A percentile compares a stretch with the other conserved stretches of the same genome.
phyloP scores from a whole-genome alignment of 805 yeast species.

The Metschnikowia kunwiensis region DNA sequence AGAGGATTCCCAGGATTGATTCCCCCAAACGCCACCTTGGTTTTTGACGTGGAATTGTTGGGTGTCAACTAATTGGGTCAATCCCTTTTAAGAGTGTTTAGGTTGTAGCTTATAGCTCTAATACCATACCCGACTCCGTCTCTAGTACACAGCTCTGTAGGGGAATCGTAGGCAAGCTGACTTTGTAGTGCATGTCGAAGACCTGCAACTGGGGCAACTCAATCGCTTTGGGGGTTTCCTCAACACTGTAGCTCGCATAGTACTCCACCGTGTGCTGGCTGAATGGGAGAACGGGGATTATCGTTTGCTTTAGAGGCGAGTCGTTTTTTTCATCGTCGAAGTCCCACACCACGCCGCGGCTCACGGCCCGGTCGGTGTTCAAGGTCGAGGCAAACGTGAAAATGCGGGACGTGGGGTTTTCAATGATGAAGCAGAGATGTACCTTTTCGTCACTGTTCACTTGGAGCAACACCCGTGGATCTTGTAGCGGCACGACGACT shows the following conservation, averaged over 20 bases:
- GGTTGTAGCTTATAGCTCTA: conserved; percentile 3
- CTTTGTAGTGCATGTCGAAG: conserved; percentile 66
- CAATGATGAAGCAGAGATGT: conserved; percentile 51
- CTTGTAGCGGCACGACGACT: conserved; percentile 57
- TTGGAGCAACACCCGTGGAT: conserved; percentile 63
- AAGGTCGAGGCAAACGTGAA: conserved; percentile 53
- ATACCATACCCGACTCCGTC: conserved; percentile 5
- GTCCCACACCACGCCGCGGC: conserved; percentile 14
- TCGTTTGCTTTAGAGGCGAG: conserved; percentile 29
- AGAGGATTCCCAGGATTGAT: conserved; percentile 96
- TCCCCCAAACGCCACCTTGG: conserved; percentile 93
- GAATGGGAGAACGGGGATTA: conserved; percentile 61
- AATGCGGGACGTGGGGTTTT: conserved; percentile 71
- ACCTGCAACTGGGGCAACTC: conserved; percentile 62
- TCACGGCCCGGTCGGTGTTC: conserved; percentile 12
- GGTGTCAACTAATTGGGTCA: conserved; percentile 47
- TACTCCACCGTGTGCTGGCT: conserved; percentile 46
- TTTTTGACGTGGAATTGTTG: conserved; percentile 76
- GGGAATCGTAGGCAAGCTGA: conserved; percentile 42
- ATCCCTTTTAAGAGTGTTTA: too few relatives aligned
- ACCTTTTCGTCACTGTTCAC: conserved; percentile 20
- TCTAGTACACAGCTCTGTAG: conserved; percentile 6
- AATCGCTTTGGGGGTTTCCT: conserved; percentile 17
- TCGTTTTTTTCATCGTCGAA: conserved; percentile 15
- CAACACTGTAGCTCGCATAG: conserved; percentile 13